Evolutionary conservation across 768 basidiomycete species (phyloP).

Genomic region (Russula abietina): DNA sequence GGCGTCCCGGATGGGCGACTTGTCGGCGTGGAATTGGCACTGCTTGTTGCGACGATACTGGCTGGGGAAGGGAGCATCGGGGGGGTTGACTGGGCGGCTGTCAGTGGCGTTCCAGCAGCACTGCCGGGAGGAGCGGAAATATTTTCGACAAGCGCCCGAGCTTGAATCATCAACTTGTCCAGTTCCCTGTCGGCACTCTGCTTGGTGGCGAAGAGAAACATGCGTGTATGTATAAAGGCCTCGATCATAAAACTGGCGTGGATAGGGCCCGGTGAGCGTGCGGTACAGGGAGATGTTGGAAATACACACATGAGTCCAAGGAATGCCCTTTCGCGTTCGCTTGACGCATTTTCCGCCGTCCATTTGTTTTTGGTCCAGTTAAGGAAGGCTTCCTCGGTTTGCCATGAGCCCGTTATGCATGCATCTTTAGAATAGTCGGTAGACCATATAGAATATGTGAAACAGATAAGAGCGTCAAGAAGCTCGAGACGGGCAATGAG

Average conservation of each 20-base stretch:
- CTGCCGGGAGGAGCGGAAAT: constrained; percentile 18
- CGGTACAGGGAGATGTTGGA: constrained; percentile 27
- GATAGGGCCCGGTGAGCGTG: constrained; percentile 31
- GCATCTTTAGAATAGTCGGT: constrained; percentile 53
- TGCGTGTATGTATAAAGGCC: constrained; percentile 59
- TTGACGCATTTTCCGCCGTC: constrained; percentile 39
- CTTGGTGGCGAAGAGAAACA: constrained; percentile 39
- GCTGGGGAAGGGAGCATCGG: constrained; percentile 78
- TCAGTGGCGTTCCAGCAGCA: constrained; percentile 21
- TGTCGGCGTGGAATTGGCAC: constrained; percentile 73
- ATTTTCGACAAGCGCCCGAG: constrained; percentile 26
- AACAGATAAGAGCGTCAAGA: constrained; percentile 75
- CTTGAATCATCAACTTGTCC: constrained; percentile 24
- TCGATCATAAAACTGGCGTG: constrained; percentile 67
- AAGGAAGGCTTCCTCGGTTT: constrained; percentile 63
- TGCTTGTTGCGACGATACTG: constrained; percentile 58
- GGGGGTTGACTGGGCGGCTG: constrained; percentile 38
- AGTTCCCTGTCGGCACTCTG: constrained; percentile 25
- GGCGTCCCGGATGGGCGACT: constrained; percentile 54
- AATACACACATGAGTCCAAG: constrained; percentile 71
- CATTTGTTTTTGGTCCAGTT: constrained; percentile 69
- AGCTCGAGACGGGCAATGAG: constrained; percentile 75
- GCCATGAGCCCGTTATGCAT: constrained; percentile 60
- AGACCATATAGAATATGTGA: constrained; percentile 79
- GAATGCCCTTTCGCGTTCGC: constrained; percentile 53